Percentiles rank a stretch among this genome's conserved stretches.
These are phyloP conservation scores for Ophiostoma sp. DNA, from an alignment of 2,329 filamentous ascomycete species.

Conservation along the genomic window DNA sequence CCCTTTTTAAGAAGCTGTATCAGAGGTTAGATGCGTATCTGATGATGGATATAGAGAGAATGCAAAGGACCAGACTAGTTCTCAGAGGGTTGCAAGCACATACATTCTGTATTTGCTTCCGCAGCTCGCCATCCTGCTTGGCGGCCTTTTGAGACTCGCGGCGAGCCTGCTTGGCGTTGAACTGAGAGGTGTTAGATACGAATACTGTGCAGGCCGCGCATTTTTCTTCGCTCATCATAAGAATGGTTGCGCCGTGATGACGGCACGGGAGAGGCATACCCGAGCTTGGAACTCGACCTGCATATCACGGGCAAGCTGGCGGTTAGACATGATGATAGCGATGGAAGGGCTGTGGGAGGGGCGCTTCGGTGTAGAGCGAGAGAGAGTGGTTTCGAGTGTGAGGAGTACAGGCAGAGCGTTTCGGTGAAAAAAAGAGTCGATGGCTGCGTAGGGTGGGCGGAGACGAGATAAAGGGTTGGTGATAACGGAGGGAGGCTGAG, in stretches of 20 bases:
- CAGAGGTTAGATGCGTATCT: not conserved
- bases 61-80: too few relatives aligned
- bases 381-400: not conserved
- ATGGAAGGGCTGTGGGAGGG: not conserved
- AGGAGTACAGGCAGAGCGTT: not conserved
- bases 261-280: conserved; percentile 32
- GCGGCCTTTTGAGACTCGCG: conserved; percentile 56
- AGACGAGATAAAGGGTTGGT: not conserved
- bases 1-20: conserved; percentile 52
- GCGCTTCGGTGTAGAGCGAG: not conserved
- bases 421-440: not conserved
- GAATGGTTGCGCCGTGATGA: not conserved
- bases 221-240: not conserved
- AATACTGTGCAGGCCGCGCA: too few relatives aligned
- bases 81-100: conserved; percentile 16
- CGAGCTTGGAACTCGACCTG: conserved; percentile 59
- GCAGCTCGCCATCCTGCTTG: conserved; percentile 55
- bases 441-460: not conserved
- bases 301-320: conserved; percentile 55
- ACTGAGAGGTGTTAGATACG: conserved; percentile 33
- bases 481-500: conserved; percentile 3
- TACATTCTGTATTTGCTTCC: conserved; percentile 57
- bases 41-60: not conserved
- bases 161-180: conserved; percentile 58
- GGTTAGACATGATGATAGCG: conserved; percentile 48